Conservation (phyloP, 2,329 filamentous ascomycete species). For the Aspergillaceae sp. region DNA sequence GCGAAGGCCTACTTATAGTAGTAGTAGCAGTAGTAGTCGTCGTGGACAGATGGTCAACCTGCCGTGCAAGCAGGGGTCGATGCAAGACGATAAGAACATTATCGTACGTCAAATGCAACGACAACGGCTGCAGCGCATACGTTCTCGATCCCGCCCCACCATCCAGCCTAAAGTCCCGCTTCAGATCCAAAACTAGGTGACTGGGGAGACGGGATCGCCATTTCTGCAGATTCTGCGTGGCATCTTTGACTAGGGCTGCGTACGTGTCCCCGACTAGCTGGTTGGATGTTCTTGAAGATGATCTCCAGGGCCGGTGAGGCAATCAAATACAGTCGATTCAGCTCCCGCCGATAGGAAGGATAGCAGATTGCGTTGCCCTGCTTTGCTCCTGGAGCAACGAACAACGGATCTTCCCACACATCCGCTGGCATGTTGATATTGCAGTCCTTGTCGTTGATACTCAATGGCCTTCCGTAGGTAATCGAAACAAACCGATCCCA, state of each 20-base stretch:
- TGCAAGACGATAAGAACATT: conserved; percentile 37
- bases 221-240: conserved; percentile 11
- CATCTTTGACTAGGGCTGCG: conserved; percentile 9
- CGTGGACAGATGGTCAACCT: conserved; percentile 22
- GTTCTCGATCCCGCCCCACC: conserved; percentile 7
- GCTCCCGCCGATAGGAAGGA: conserved; percentile 16
- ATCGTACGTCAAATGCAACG: conserved; percentile 38
- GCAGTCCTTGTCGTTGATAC: conserved; percentile 37
- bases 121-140: conserved; percentile 30
- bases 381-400: conserved; percentile 5
- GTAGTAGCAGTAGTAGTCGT: too few species aligned
- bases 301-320: conserved; percentile 15
- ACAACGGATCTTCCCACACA: conserved; percentile 23
- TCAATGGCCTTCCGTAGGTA: conserved; percentile 34
- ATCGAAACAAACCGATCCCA: conserved; percentile 37
- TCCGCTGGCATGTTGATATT: conserved; percentile 26
- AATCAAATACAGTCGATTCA: conserved; percentile 18
- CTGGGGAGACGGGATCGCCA: conserved; percentile 11
- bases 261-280: conserved; percentile 12
- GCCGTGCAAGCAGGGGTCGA: conserved; percentile 33
- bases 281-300: conserved; percentile 12
- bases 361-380: conserved; percentile 10
- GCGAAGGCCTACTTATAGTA: not conserved
- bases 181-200: conserved; percentile 12
- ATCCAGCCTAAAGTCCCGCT: conserved; percentile 9